Evolutionary conservation across 495 filamentous ascomycete genomes (phyloP).

Genomic region (Wilcoxina mikolae): DNA sequence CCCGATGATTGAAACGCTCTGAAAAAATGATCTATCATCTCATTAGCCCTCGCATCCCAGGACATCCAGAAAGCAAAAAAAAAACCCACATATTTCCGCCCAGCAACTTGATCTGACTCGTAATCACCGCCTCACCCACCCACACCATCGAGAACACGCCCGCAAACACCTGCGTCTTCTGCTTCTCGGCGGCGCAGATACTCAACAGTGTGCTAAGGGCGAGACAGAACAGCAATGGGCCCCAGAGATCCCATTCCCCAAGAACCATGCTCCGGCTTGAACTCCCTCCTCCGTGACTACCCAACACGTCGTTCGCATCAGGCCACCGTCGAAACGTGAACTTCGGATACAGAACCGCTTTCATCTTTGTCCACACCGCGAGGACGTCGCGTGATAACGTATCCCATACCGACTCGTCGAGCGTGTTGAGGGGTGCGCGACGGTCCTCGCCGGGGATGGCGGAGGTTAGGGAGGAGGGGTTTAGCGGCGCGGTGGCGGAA

Average conservation of each 20-base stretch:
- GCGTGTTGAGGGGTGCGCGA: slow-evolving; percentile 79
- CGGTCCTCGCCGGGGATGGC: slow-evolving; percentile 88
- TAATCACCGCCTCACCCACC: slow-evolving; percentile 93
- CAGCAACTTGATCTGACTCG: slow-evolving; percentile 93
- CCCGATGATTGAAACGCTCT: slow-evolving; percentile 92
- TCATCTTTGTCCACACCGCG: slow-evolving; percentile 94
- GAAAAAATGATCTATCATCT: slow-evolving; percentile 71
- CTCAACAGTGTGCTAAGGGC: slow-evolving; percentile 74
- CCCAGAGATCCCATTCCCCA: slow-evolving; percentile 97
- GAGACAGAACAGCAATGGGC: slow-evolving; percentile 83
- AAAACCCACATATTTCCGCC: slow-evolving; percentile 86
- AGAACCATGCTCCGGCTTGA: slow-evolving; percentile 60
- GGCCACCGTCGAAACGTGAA: slow-evolving; percentile 57
- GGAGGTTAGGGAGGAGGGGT: slow-evolving; percentile 61
- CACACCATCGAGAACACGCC: slow-evolving; percentile 94
- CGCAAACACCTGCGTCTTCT: slow-evolving; percentile 79
- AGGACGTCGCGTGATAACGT: slow-evolving; percentile 80
- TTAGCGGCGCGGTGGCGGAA: slow-evolving; percentile 38
- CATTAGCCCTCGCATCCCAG: not conserved
- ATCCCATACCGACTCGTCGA: slow-evolving; percentile 94
- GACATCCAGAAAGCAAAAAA: not conserved
- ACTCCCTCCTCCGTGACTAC: slow-evolving; percentile 49
- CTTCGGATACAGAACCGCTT: slow-evolving; percentile 92
- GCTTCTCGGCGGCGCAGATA: slow-evolving; percentile 52
- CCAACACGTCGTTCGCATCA: slow-evolving; percentile 41